Base-by-base conservation (phyloP, 352 stramenopile species). In the Phytophthora melonis region DNA sequence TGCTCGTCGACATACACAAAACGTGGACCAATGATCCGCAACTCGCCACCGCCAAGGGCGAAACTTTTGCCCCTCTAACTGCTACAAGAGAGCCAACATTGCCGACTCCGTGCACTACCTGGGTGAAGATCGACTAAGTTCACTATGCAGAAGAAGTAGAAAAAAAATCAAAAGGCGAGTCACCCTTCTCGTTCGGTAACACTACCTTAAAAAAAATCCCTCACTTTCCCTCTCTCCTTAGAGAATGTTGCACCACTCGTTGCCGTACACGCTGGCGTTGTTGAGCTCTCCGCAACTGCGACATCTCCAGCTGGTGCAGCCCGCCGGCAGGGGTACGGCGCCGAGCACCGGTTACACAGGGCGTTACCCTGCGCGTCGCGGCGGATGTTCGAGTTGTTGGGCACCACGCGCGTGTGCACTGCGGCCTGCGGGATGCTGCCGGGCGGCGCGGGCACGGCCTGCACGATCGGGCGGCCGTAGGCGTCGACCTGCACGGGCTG, bases 261-360 rank as follows among this genome's bases (percentile, higher is more conserved):
- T 79, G 61, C 87, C 87, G 64, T 92, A 92, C 21, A 89, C 71
- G 59, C 88, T 94, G 34, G 88, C 88, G 59, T 93, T 94, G 72
- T 94, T 94, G 27, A 94, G 75, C 41, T 93, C 79, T 18, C 84
- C 81, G 60, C 88, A 94, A 49, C 74, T 87, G 55, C 86, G 86
- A 74, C 88, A 94, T 59, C 86, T 81, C 86, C 86, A 94, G 59
- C 86, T 93, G 4, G 88, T 93, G 55, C 78, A 88, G 18, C 88
- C 86, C 0, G 78, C 74, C 10, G 88, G 88, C 11, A 94, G 9
- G 86, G 88, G 66, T 94, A 93, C 50, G 88, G 86, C 18, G 84
- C 67, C 14, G 76, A 79, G 75, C 88, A 94, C 61, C 91, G 90
- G 62, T 87, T 89, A 55, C 88, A 94, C 16, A 93, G 74, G n/a